phyloP scores from a whole-genome alignment of 768 basidiomycete species.

The Mycena venus region DNA sequence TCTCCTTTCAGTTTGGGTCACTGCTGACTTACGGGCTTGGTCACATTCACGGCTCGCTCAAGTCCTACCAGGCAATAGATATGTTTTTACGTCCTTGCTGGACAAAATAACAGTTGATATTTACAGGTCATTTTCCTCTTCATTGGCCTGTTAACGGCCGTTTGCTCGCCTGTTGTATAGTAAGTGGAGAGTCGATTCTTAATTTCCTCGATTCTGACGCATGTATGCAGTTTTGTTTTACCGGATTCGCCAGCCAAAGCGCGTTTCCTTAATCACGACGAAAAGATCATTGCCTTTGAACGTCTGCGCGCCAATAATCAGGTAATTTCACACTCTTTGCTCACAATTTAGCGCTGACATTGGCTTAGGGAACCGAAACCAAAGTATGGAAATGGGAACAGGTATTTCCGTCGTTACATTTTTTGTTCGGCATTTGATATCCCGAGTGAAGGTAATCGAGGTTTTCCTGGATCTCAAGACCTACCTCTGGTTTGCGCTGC shows the following conservation, averaged over 20 bases:
- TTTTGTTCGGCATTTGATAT: not conserved
- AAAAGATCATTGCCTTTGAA: slow-evolving; percentile 57
- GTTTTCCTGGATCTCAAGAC: slow-evolving; percentile 55
- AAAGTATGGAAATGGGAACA: slow-evolving; percentile 63
- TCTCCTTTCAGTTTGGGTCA: slow-evolving; percentile 51
- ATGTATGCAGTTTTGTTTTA: slow-evolving; percentile 48
- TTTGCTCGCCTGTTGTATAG: slow-evolving; percentile 52
- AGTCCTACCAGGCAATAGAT: slow-evolving; percentile 55
- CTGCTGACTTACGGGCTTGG: slow-evolving; percentile 57
- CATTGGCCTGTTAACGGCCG: slow-evolving; percentile 56
- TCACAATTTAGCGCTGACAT: not conserved
- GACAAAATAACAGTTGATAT: not conserved
- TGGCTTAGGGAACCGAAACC: slow-evolving; percentile 51
- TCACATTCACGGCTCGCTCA: slow-evolving; percentile 51
- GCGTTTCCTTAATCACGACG: slow-evolving; percentile 54
- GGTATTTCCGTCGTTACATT: slow-evolving; percentile 35
- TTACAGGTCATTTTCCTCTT: slow-evolving; percentile 59
- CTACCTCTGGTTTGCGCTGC: slow-evolving; percentile 56
- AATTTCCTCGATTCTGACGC: not conserved
- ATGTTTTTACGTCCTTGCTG: slow-evolving; percentile 13
- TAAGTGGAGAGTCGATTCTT: slow-evolving; percentile 28
- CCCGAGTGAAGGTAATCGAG: slow-evolving; percentile 33
- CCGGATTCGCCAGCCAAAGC: slow-evolving; percentile 60
- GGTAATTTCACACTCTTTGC: slow-evolving; percentile 32
- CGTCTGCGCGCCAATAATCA: slow-evolving; percentile 59